Conservation (phyloP, 768 basidiomycete species). For the Dendrothele bispora region DNA sequence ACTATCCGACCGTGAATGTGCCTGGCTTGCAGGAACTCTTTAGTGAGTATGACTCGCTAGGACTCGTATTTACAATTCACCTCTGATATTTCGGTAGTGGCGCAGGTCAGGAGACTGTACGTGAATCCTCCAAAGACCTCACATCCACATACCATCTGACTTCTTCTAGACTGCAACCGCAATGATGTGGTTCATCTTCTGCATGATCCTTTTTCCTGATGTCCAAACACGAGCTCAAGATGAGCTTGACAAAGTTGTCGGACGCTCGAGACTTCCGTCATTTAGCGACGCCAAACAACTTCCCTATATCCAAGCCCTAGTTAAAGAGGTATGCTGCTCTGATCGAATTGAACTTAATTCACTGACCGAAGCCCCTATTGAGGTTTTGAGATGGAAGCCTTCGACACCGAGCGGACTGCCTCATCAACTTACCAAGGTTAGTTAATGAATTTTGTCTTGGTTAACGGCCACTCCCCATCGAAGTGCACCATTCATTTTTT, state of each 20-base stretch:
- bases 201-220: slow-evolving; percentile 35
- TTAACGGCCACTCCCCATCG: neutral
- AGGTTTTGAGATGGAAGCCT: slow-evolving; percentile 32
- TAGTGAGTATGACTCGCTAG: no score
- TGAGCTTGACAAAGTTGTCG: slow-evolving; percentile 37
- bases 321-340: slow-evolving; percentile 38
- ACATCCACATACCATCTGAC: no score
- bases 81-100: no score
- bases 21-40: no score
- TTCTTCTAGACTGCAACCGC: slow-evolving; percentile 38
- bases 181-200: slow-evolving; percentile 31
- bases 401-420: slow-evolving; percentile 29
- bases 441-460: neutral
- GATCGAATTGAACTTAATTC: no score
- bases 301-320: slow-evolving; percentile 33
- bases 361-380: no score
- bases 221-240: slow-evolving; percentile 33
- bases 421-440: neutral
- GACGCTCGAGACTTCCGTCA: slow-evolving; percentile 31
- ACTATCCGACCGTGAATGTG: no score
- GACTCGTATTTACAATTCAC: no score
- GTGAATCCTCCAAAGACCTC: no score
- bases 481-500: no score
- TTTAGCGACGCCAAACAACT: slow-evolving; percentile 28
- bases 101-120: no score